Base-by-base conservation (phyloP, 2,329 filamentous ascomycete species). In the Cercospora zeina region DNA sequence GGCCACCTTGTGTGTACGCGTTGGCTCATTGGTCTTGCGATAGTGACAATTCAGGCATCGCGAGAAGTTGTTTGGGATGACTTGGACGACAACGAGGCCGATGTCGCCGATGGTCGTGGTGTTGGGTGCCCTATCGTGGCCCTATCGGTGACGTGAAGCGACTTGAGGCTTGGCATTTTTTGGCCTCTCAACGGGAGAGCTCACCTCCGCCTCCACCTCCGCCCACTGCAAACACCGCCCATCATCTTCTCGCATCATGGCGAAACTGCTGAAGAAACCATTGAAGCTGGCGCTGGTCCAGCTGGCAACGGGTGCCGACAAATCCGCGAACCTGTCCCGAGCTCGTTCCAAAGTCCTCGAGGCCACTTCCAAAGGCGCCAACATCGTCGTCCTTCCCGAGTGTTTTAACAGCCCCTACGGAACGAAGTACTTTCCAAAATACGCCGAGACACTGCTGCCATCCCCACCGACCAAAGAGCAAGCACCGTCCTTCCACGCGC, bases 381-480 rank as follows among this genome's bases (percentile, higher is more conserved):
- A 89, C 61, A 87, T 99, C 63, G 88, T 97, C 67, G 91, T 97
- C 34, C 85, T 99, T 16, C 93, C 93, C 36, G 95, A 99, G 80
- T 99, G 95, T 83, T 99, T 99, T 86, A 99, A 99, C 81, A 96
- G 90, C 45, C 95, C 95, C 8, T 99, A 99, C 78, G 95, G 95
- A 68, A 92, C 87, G 68, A 83, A 91, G 73, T 93, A 88, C 82
- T 99, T 99, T 79, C 89, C 93, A 58, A 85, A 87, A 64, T 97
- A 97, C 77, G 93, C 95, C 68, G 95, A 99, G 78, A 88, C 86
- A 1, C 87, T 97, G n/a, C 81, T 85, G 0, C 91, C 91, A 0
- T 88, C 87, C 2, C 90, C 91, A 30, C 91, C 92, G 0, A 80
- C 87, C 3, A 75, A 80, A 64, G 83, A 85, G 50, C 85, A 89